Base-by-base conservation (phyloP, 1,139 yeast species). In the Wickerhamiella infanticola region DNA sequence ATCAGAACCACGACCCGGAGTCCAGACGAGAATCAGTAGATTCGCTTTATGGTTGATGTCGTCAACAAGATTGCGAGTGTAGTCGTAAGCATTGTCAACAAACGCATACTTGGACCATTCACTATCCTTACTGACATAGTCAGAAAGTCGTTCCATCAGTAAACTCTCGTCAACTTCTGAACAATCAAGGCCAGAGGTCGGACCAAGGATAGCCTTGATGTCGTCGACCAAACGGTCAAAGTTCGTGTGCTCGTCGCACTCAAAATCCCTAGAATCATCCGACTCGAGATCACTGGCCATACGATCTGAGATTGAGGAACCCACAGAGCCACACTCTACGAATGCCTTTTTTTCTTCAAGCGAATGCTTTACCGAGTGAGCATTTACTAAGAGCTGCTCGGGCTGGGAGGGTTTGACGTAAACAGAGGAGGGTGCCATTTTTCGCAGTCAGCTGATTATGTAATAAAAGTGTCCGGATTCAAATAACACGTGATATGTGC, bases 1-100 rank as follows among this genome's bases (percentile, higher is more conserved):
- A 43, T 78, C 72, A 39, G 83, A 76, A 25, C 77, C 68, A 55
- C 70, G 69, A n/a, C 75, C 75, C 0, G 86, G 86, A 47, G 73
- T 71, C 90, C 90, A 81, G 29, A 80, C 85, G 45, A 81, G 62
- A 13, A 81, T 64, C 43, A 81, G 67, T 51, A 81, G 64, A 57
- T 80, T 79, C 43, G 85, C 88, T 61, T 79, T 78, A 33, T 74
- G 73, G 59, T 78, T 77, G 57, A 79, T 73, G 57, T 79, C 74
- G 51, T 75, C 75, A 26, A 80, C 75, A 1, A 85, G 85, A 57
- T 81, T 81, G 48, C 70, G 60, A 18, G 68, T 64, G 51, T 65
- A 65, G 48, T 67, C 70, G 47, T 75, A 59, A 24, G 71, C 58
- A 3, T 65, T 54, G 53, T 80, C 86, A 42, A 67, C 68, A 35